Conservation (phyloP, 805 yeast genomes). For the Kodamaea restingae region DNA sequence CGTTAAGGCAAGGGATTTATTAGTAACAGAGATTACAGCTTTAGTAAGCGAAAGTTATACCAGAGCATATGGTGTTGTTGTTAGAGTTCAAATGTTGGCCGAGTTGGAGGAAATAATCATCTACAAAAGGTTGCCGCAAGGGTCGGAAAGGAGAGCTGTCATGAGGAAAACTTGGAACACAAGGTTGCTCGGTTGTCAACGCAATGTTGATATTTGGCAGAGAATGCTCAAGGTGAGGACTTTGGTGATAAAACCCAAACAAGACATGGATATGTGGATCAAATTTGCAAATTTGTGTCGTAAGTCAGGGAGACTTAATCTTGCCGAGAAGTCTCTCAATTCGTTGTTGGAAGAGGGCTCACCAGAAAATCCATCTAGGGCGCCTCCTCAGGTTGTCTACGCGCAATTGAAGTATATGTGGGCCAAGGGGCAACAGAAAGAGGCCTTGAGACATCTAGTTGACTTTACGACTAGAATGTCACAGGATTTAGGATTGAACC, state of each 20-base stretch:
- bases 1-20: conserved; percentile 75
- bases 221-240: conserved; percentile 90
- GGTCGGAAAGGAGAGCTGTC: conserved; percentile 70
- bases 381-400: conserved; percentile 95
- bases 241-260: conserved; percentile 88
- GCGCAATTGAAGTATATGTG: conserved; percentile 96
- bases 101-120: conserved; percentile 92
- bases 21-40: conserved; percentile 92
- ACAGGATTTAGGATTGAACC: conserved; percentile 79
- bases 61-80: conserved; percentile 95
- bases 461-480: conserved; percentile 92
- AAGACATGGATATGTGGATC: conserved; percentile 97
- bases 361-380: conserved; percentile 61
- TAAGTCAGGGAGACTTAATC: conserved; percentile 84
- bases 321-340: conserved; percentile 89
- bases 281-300: conserved; percentile 95
- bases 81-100: conserved; percentile 94
- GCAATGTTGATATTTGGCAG: conserved; percentile 99
- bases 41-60: conserved; percentile 92
- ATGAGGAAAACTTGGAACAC: conserved; percentile 94
- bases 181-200: conserved; percentile 86
- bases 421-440: conserved; percentile 87
- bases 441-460: conserved; percentile 79
- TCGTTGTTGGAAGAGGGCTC: conserved; percentile 73
- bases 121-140: conserved; percentile 80